These are phyloP conservation scores for Marchantia paleacea DNA, from an alignment of 225 moss, liverwort and hornwort genomes.

Conservation along the genomic window DNA sequence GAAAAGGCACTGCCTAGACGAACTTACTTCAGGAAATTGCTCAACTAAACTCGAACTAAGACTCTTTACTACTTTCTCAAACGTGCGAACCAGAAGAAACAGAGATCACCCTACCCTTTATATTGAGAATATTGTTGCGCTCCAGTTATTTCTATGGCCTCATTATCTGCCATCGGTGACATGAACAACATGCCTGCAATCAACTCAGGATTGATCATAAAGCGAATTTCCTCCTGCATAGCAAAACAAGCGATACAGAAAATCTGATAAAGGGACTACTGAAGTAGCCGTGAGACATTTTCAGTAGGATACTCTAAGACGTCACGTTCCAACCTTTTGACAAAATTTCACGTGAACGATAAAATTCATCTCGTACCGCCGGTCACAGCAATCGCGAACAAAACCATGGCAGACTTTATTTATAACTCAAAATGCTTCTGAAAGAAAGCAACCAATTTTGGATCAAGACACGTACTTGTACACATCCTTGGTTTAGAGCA, in stretches of 20 bases:
- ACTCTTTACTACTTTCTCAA: neutral
- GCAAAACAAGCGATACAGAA: constrained; percentile 9
- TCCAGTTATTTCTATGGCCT: constrained; percentile 84
- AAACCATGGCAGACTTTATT: neutral
- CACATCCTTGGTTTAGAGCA: constrained; percentile 61
- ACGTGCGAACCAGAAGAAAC: neutral
- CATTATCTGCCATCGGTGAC: constrained; percentile 73
- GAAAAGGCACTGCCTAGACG: neutral
- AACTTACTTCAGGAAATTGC: neutral
- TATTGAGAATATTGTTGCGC: constrained; percentile 69
- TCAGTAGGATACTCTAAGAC: neutral
- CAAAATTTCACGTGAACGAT: neutral
- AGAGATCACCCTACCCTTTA: constrained; percentile 40
- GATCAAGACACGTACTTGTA: constrained; percentile 45
- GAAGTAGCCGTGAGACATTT: neutral
- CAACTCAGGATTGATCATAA: constrained; percentile 94
- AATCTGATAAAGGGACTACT: constrained; percentile 6
- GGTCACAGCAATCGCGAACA: neutral
- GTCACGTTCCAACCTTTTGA: neutral
- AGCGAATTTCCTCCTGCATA: constrained; percentile 87
- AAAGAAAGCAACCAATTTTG: neutral
- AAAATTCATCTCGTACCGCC: neutral
- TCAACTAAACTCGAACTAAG: neutral
- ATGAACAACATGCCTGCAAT: constrained; percentile 90
- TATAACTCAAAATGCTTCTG: neutral